phyloP scores from a whole-genome alignment of 2,329 filamentous ascomycete species.

The Scedosporium dehoogii region DNA sequence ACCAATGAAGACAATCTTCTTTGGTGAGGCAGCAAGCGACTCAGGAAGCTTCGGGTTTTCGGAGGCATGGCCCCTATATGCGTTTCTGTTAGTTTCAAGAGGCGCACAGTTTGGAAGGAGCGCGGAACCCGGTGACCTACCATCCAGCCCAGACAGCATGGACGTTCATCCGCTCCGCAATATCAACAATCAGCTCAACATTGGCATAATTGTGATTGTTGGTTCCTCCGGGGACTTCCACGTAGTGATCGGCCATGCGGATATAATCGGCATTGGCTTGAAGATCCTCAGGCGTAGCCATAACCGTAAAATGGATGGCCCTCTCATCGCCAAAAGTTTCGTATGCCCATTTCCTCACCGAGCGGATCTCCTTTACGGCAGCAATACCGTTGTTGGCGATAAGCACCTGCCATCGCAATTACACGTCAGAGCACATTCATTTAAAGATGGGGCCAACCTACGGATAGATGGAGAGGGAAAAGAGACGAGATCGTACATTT shows the following conservation, averaged over 20 bases:
- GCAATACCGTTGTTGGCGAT: slow-evolving; percentile 99
- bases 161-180: slow-evolving; percentile 96
- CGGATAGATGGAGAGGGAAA: background rate
- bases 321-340: slow-evolving; percentile 97
- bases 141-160: slow-evolving; percentile 99
- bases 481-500: slow-evolving; percentile 56
- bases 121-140: slow-evolving; percentile 39
- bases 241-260: slow-evolving; percentile 98
- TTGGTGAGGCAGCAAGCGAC: slow-evolving; percentile 86
- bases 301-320: slow-evolving; percentile 98
- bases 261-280: slow-evolving; percentile 98
- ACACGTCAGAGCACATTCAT: no score
- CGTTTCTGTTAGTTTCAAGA: background rate
- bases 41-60: slow-evolving; percentile 98
- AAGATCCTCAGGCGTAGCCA: slow-evolving; percentile 97
- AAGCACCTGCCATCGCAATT: slow-evolving; percentile 55
- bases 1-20: slow-evolving; percentile 99
- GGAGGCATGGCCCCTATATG: slow-evolving; percentile 79
- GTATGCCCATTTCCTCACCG: slow-evolving; percentile 99
- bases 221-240: slow-evolving; percentile 95
- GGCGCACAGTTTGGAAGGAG: background rate
- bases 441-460: background rate
- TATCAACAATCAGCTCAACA: slow-evolving; percentile 96
- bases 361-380: slow-evolving; percentile 97
- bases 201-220: slow-evolving; percentile 99